Percentiles rank a stretch among this genome's conserved stretches.
phyloP scores from a whole-genome alignment of 495 filamentous ascomycete species.

The Hypoxylon subgilvum region DNA sequence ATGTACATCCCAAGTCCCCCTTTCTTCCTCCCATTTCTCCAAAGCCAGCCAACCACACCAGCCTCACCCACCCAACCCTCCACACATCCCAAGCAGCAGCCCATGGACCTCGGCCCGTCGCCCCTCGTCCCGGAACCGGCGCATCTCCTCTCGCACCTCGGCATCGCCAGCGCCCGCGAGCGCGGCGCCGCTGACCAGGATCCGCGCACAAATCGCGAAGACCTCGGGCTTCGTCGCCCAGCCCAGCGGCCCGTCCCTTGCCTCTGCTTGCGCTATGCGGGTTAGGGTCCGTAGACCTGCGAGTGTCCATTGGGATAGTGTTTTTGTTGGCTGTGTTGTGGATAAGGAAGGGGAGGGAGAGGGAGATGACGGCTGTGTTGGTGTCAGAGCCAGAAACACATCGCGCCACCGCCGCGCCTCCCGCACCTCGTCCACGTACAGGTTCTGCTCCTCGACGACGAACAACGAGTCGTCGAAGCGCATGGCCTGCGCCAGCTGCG shows the following conservation, averaged over 20 bases:
- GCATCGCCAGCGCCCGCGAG: slow-evolving; percentile 17
- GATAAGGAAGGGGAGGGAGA: not conserved
- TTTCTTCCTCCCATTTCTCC: not conserved
- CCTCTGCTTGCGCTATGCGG: slow-evolving; percentile 41
- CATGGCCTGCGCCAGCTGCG: slow-evolving; percentile 55
- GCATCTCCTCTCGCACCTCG: slow-evolving; percentile 35
- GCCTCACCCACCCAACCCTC: not conserved
- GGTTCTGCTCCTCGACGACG: slow-evolving; percentile 85
- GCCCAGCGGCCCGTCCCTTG: slow-evolving; percentile 68
- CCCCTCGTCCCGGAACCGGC: slow-evolving; percentile 38
- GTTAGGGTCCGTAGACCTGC: slow-evolving; percentile 61
- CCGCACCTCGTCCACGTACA: slow-evolving; percentile 78
- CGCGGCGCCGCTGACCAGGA: slow-evolving; percentile 58
- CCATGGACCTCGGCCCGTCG: slow-evolving; percentile 40
- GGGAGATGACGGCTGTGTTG: not conserved
- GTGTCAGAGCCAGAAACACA: slow-evolving; percentile 47
- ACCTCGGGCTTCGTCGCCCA: slow-evolving; percentile 75
- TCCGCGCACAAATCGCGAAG: slow-evolving; percentile 68
- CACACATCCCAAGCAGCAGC: slow-evolving; percentile 43
- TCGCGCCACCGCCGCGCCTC: slow-evolving; percentile 71
- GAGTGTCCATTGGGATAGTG: slow-evolving; percentile 58
- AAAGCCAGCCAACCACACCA: not conserved
- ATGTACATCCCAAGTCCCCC: not conserved
- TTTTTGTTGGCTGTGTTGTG: not conserved
- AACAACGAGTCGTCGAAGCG: slow-evolving; percentile 78